These are phyloP conservation scores for Laguncularia racemosa DNA, from an alignment of 345 rosid genomes.

Conservation along the genomic window DNA sequence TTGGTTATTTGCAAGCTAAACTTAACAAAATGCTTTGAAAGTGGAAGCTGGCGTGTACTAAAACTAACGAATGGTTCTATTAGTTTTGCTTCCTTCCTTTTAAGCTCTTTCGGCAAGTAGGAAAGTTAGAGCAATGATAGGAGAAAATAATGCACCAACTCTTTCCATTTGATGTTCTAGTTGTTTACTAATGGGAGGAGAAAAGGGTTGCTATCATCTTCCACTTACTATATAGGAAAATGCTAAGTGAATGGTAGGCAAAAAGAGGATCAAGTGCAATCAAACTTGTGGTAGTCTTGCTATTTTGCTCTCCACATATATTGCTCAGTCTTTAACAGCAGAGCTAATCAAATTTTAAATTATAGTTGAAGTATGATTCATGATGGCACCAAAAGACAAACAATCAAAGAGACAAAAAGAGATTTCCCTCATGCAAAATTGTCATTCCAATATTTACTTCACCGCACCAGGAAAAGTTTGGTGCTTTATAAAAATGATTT, in stretches of 20 bases:
- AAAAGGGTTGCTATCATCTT: background rate
- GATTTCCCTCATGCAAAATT: constrained; percentile 3
- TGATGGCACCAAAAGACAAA: constrained; percentile 2
- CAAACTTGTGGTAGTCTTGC: constrained; percentile 5
- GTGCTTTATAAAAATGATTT: constrained; percentile 4
- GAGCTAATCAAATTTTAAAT: background rate
- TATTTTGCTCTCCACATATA: background rate
- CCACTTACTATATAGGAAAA: constrained; percentile 2
- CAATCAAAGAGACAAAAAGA: constrained; percentile 3
- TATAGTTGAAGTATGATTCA: constrained; percentile 11
- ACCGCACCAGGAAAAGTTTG: constrained; percentile 8
- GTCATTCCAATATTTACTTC: constrained; percentile 2
- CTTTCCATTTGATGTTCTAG: too few species aligned
- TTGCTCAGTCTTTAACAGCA: background rate
- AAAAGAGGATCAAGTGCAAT: constrained; percentile 11
- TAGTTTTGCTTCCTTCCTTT: too few species aligned
- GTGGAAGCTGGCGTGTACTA: too few species aligned
- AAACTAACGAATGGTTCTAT: too few species aligned
- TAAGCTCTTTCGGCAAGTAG: too few species aligned
- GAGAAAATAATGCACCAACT: too few species aligned
- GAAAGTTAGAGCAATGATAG: too few species aligned
- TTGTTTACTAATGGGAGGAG: too few species aligned
- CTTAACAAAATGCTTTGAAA: too few species aligned
- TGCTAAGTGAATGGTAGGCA: constrained; percentile 8
- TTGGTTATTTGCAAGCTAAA: too few species aligned